Percentiles rank a stretch among this genome's conserved stretches.
Evolutionary conservation across 371 early-diverging fungal species (phyloP).

Genomic region (Catenaria anguillulae): DNA sequence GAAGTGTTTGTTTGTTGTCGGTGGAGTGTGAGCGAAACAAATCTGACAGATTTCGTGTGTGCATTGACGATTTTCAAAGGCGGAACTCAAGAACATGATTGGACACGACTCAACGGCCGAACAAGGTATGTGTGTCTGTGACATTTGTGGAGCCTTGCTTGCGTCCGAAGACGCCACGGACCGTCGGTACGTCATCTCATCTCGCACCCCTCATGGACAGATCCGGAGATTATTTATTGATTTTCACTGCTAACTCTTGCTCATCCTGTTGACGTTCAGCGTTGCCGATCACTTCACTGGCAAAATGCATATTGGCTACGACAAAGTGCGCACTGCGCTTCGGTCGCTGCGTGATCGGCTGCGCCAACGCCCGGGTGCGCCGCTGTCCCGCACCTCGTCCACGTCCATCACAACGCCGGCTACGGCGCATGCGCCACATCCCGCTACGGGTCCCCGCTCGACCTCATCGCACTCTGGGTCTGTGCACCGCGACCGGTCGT

Average conservation of each 20-base stretch:
- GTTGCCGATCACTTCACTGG: conserved; percentile 3
- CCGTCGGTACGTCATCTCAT: not conserved
- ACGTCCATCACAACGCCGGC: not conserved
- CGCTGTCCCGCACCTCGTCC: not conserved
- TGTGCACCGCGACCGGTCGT: too few species aligned
- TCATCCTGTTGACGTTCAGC: not conserved
- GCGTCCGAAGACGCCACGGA: not conserved
- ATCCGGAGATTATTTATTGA: too few species aligned
- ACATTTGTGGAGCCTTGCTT: not conserved
- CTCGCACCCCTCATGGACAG: too few species aligned
- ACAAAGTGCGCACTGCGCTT: not conserved
- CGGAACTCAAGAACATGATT: not conserved
- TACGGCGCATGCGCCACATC: too few species aligned
- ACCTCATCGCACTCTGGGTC: not conserved
- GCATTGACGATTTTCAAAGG: not conserved
- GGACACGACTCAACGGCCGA: not conserved
- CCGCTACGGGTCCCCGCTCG: too few species aligned
- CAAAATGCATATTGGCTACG: conserved; percentile 5
- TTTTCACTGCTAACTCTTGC: not conserved
- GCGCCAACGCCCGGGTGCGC: not conserved
- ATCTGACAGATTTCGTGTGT: not conserved
- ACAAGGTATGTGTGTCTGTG: conserved; percentile 2
- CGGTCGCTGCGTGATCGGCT: not conserved
- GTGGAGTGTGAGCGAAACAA: too few species aligned
- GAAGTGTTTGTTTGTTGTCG: too few species aligned